A percentile compares a stretch with the other conserved stretches of the same genome.
Conservation (phyloP, 139 green algal genomes). For the Tetraselmis striata region DNA sequence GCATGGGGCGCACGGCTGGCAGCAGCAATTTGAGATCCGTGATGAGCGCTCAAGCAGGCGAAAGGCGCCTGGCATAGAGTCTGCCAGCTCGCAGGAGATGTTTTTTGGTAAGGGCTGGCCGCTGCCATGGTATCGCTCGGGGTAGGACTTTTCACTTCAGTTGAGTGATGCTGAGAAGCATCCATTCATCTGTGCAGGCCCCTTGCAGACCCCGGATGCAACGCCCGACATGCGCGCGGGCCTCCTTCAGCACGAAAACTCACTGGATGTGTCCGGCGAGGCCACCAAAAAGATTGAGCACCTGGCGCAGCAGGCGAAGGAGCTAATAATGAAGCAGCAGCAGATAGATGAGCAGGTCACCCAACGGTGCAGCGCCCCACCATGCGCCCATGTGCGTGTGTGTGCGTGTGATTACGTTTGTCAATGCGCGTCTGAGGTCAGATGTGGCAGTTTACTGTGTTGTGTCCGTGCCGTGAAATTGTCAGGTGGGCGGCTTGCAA, state of each 20-base stretch:
- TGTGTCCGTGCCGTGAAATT: too few relatives aligned
- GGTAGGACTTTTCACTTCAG: too few relatives aligned
- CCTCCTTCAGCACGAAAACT: not conserved
- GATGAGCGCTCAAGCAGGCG: not conserved
- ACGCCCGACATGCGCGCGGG: not conserved
- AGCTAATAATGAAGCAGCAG: not conserved
- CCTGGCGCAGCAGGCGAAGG: not conserved
- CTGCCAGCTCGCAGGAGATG: not conserved
- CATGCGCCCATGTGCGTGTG: too few relatives aligned
- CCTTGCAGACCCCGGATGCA: not conserved
- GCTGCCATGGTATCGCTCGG: too few relatives aligned
- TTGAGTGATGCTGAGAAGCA: too few relatives aligned
- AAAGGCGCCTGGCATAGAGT: not conserved
- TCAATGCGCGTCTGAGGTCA: too few relatives aligned
- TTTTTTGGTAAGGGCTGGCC: not conserved
- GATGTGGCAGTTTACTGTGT: too few relatives aligned
- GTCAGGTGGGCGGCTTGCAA: not conserved
- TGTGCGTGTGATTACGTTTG: too few relatives aligned
- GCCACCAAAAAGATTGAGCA: not conserved
- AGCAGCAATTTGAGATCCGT: not conserved
- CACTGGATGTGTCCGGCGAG: not conserved
- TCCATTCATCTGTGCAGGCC: not conserved
- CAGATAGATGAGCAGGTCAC: not conserved
- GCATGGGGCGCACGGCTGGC: not conserved
- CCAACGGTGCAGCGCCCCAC: too few relatives aligned